Conservation (phyloP, 495 filamentous ascomycete genomes). For the Penicillium herquei region DNA sequence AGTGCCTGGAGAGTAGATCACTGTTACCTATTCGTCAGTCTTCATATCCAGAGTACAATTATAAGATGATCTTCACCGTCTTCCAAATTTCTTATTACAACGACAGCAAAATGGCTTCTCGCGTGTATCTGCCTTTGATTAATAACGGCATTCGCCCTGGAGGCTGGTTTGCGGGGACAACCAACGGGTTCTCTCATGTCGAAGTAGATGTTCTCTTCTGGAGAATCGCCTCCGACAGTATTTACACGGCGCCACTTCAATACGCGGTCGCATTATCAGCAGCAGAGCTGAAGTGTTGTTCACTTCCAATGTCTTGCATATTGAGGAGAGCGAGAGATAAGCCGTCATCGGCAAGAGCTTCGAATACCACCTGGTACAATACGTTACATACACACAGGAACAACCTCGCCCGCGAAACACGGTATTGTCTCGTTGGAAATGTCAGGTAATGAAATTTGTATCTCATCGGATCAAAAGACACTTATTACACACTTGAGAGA, state of each 20-base stretch:
- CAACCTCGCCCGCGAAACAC: not conserved
- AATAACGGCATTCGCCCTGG: not conserved
- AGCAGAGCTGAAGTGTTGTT: too few species aligned
- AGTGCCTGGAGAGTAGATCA: constrained; percentile 3
- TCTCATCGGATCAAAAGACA: too few species aligned
- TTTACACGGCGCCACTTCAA: constrained; percentile 7
- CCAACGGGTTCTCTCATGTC: constrained; percentile 4
- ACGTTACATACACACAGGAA: too few species aligned
- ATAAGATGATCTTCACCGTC: not conserved
- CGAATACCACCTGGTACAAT: too few species aligned
- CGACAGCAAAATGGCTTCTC: constrained; percentile 7
- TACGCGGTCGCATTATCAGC: constrained; percentile 1
- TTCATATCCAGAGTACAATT: not conserved
- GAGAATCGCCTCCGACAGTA: constrained; percentile 6
- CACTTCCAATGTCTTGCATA: too few species aligned
- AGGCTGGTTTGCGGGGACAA: not conserved
- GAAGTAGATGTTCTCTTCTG: constrained; percentile 6
- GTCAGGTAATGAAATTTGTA: too few species aligned
- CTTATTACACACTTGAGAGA: too few species aligned
- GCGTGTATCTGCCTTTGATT: not conserved
- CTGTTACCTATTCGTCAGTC: not conserved
- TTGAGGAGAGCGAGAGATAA: not conserved
- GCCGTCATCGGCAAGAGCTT: not conserved
- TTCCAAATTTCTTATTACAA: constrained; percentile 2
- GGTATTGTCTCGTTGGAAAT: not conserved